Conservation (phyloP, 305 asterid species). For the Fraxinus angustifolia region DNA sequence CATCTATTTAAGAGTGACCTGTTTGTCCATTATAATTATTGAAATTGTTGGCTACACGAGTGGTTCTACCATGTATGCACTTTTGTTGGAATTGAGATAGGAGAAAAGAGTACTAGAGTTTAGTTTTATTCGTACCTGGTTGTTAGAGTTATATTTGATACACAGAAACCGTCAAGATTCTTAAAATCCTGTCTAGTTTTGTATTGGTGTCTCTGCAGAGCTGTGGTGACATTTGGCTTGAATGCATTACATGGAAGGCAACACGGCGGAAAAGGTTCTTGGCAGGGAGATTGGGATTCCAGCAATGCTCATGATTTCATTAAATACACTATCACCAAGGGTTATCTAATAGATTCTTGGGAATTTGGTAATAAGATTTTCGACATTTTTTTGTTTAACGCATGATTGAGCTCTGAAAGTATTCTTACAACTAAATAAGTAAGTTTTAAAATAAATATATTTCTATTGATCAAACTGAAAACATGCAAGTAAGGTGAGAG, state of each 20-base stretch:
- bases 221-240: conserved; percentile 70
- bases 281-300: conserved; percentile 85
- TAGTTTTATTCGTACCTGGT: neutral
- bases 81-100: neutral
- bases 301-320: conserved; percentile 73
- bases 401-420: neutral
- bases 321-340: conserved; percentile 67
- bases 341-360: conserved; percentile 73
- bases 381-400: neutral
- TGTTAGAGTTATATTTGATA: neutral
- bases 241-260: conserved; percentile 84
- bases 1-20: neutral
- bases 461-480: neutral
- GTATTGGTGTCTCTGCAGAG: conserved; percentile 43
- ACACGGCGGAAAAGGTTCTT: conserved; percentile 35
- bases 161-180: neutral
- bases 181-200: neutral
- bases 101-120: neutral
- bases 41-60: neutral
- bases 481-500: neutral
- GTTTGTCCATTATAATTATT: neutral
- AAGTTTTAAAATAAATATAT: neutral
- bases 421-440: neutral
- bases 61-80: neutral
- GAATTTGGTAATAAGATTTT: conserved; percentile 65